phyloP scores from a whole-genome alignment of 2,329 filamentous ascomycete species.

The Hortaea sp. region DNA sequence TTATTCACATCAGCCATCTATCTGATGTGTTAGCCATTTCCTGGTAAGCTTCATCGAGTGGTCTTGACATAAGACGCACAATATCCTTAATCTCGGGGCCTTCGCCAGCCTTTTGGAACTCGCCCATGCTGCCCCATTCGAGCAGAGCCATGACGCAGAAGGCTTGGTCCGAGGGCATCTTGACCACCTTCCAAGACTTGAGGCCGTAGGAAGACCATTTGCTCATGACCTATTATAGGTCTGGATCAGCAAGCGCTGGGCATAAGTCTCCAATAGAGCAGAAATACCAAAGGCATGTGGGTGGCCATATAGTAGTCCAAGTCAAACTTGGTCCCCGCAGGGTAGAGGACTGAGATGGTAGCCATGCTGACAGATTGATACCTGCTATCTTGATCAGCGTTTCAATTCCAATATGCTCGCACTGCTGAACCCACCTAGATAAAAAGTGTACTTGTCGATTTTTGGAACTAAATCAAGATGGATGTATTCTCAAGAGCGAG shows the following conservation, averaged over 20 bases:
- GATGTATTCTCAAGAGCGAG: not conserved
- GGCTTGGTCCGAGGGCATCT: conserved; percentile 20
- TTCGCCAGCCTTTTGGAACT: conserved; percentile 19
- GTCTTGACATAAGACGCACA: not conserved
- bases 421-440: conserved; percentile 1
- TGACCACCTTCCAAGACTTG: conserved; percentile 20
- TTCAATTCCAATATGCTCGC: too few species aligned
- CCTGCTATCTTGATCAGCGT: too few species aligned
- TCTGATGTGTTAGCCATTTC: not conserved
- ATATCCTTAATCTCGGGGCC: conserved; percentile 15
- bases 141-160: conserved; percentile 26
- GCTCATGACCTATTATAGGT: conserved; percentile 8
- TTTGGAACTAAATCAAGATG: not conserved
- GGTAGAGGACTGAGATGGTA: conserved; percentile 26
- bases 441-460: not conserved
- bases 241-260: too few species aligned
- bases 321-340: conserved; percentile 27
- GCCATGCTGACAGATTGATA: conserved; percentile 4
- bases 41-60: not conserved
- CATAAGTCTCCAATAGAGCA: too few species aligned
- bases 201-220: conserved; percentile 23
- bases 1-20: conserved; percentile 13
- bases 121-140: conserved; percentile 19
- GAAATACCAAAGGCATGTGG: conserved; percentile 27
- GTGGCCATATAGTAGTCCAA: conserved; percentile 30